These are phyloP conservation scores for Trichoderma asperelloides DNA, from an alignment of 495 filamentous ascomycete genomes.

Conservation along the genomic window DNA sequence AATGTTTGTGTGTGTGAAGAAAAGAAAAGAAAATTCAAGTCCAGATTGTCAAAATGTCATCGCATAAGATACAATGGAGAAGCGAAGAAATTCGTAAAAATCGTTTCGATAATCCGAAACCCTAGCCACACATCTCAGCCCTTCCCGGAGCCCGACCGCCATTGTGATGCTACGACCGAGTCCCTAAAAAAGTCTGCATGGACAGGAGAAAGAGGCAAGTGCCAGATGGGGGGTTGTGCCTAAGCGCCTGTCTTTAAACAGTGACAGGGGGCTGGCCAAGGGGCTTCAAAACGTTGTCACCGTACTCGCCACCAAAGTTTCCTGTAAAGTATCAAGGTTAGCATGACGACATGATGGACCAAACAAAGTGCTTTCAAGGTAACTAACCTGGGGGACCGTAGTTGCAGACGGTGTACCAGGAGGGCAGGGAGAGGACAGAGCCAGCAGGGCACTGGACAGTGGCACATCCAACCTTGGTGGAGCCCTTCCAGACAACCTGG, in stretches of 20 bases:
- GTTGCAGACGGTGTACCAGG: slow-evolving; percentile 78
- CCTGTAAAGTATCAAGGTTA: slow-evolving; percentile 34
- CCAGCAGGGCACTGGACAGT: slow-evolving; percentile 43
- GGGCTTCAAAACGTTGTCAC: slow-evolving; percentile 50
- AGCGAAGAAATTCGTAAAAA: slow-evolving; percentile 6
- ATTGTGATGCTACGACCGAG: slow-evolving; percentile 1
- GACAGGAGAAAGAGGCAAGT: slow-evolving; percentile 5
- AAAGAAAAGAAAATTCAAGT: background rate
- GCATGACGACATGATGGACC: too few relatives aligned
- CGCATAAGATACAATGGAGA: slow-evolving; percentile 5
- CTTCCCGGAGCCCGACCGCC: slow-evolving; percentile 4
- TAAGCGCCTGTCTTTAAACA: slow-evolving; percentile 15
- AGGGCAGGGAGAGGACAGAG: slow-evolving; percentile 32
- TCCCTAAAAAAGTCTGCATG: slow-evolving; percentile 2
- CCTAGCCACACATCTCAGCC: slow-evolving; percentile 3
- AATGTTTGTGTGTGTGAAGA: background rate
- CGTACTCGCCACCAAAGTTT: slow-evolving; percentile 60
- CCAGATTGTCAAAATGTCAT: slow-evolving; percentile 7
- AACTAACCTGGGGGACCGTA: slow-evolving; percentile 60
- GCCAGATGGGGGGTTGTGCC: background rate
- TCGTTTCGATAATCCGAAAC: slow-evolving; percentile 2
- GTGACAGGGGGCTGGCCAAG: slow-evolving; percentile 25
- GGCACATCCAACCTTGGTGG: slow-evolving; percentile 65
- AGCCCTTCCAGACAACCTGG: slow-evolving; percentile 80
- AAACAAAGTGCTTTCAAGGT: too few relatives aligned